Evolutionary conservation across 352 stramenopile species (phyloP).

Genomic region (Labyrinthula sp.): DNA sequence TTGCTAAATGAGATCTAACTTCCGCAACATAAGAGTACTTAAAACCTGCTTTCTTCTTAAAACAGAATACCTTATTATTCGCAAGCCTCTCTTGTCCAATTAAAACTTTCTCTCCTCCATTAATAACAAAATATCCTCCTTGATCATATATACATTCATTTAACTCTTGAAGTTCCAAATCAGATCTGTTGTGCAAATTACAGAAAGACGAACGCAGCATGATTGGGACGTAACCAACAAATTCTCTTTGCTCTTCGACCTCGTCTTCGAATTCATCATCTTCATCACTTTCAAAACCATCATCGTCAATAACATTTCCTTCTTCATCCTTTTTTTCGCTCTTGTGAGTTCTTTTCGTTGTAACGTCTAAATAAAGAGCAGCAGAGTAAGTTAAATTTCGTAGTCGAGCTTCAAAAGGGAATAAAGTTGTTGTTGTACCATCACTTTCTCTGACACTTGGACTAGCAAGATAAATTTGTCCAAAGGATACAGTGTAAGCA

Average conservation of each 20-base stretch:
- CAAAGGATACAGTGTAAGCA: slow-evolving; percentile 51
- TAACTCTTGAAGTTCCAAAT: slow-evolving; percentile 71
- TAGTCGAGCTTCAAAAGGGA: slow-evolving; percentile 89
- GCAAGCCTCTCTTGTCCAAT: slow-evolving; percentile 97
- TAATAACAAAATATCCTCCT: slow-evolving; percentile 99
- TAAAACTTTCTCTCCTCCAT: slow-evolving; percentile 88
- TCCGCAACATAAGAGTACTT: slow-evolving; percentile 68
- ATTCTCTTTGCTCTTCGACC: slow-evolving; percentile 36
- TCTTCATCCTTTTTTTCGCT: slow-evolving; percentile 3
- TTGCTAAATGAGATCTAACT: slow-evolving; percentile 70
- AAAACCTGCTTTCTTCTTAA: slow-evolving; percentile 85
- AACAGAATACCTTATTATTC: slow-evolving; percentile 99
- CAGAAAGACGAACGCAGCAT: slow-evolving; percentile 75
- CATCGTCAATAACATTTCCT: too few species aligned
- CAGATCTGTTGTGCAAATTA: slow-evolving; percentile 62
- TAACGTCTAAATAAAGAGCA: slow-evolving; percentile 91
- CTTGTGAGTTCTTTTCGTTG: slow-evolving; percentile 64
- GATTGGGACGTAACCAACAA: slow-evolving; percentile 70
- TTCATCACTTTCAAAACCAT: slow-evolving; percentile 8
- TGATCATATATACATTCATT: slow-evolving; percentile 99
- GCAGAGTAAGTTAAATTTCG: slow-evolving; percentile 96
- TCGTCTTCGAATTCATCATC: slow-evolving; percentile 1
- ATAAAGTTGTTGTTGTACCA: slow-evolving; percentile 88
- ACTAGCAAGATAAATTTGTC: slow-evolving; percentile 90
- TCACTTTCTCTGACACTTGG: slow-evolving; percentile 88